These are phyloP conservation scores for Solanum hybrid DNA, from an alignment of 305 asterid genomes.

Conservation along the genomic window DNA sequence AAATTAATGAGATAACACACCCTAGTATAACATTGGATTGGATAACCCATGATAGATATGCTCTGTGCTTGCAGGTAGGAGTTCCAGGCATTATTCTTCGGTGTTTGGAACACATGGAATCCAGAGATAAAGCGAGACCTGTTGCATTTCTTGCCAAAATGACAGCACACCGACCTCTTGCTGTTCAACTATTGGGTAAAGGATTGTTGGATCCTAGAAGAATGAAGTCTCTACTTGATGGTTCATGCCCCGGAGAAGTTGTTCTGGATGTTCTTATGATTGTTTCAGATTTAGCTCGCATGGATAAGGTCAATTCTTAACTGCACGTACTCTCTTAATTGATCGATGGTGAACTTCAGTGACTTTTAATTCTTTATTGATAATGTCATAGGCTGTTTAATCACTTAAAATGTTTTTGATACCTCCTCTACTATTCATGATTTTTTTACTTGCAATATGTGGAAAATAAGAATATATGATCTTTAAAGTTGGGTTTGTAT, in stretches of 20 bases:
- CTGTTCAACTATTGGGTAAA: slow-evolving; percentile 75
- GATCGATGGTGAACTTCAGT: not conserved
- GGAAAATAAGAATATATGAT: not conserved
- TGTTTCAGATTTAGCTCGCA: slow-evolving; percentile 94
- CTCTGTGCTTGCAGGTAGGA: slow-evolving; percentile 43
- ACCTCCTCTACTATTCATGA: not conserved
- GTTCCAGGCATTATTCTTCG: slow-evolving; percentile 61
- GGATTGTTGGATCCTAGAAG: slow-evolving; percentile 78
- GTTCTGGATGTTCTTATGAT: slow-evolving; percentile 88
- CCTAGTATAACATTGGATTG: not conserved
- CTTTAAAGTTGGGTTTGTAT: slow-evolving; percentile 2
- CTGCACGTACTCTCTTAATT: not conserved
- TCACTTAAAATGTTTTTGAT: not conserved
- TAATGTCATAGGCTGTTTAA: not conserved
- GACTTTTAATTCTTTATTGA: not conserved
- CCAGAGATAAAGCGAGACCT: slow-evolving; percentile 65
- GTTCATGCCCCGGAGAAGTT: slow-evolving; percentile 74
- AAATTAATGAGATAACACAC: not conserved
- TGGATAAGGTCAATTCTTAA: slow-evolving; percentile 65
- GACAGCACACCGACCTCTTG: slow-evolving; percentile 71
- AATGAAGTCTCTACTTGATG: slow-evolving; percentile 56
- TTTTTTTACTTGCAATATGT: not conserved
- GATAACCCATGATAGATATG: slow-evolving; percentile 8
- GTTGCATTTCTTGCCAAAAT: slow-evolving; percentile 93
- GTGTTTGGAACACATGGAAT: slow-evolving; percentile 76